Base-by-base conservation (phyloP, 2,329 filamentous ascomycete genomes). In the Ceratocystis smalleyi region DNA sequence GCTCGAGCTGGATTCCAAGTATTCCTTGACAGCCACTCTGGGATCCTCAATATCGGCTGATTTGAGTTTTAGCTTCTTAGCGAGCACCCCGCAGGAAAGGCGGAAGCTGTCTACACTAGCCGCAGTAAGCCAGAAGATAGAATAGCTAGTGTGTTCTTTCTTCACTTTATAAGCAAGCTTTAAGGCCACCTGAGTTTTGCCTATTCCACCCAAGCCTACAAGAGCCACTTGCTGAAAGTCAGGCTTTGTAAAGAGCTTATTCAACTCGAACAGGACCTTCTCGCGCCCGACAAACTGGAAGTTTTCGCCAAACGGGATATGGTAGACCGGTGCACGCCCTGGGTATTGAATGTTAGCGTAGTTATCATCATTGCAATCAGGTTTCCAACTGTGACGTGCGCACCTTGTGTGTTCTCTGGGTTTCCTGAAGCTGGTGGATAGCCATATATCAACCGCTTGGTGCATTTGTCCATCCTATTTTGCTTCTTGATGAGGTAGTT, bases 401-500 rank as follows among this genome's bases (percentile, higher is more conserved):
- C 7, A 7, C 30, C 30, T 32, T 32, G 5, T 32, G 30, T 7
- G 30, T 7, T 32, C 6, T 7, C 30, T 32, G 6, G 19, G 1
- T 3, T 0, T 51, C 4, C 24, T 45, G 43, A 15, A 15, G 43
- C n/a, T 0, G 0, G 6, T 3, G 6, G 30, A 5, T 1, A 19
- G 15, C 15, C n/a, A 5, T 6, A 12, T 24, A 51, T 10, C 10
- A 24, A n/a, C n/a, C 7, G 3, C 47, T n/a, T 19, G 19, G 22
- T 19, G 24, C 24, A 24, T 6, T 3, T 7, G 8, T 8, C 24
- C 7, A 51, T 51, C 0, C 3, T 19, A 3, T 19, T 1, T 51
- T 51, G 1, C n/a, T 51, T 67, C 10, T 69, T 66, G 2, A 10
- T 62, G 5, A 70, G 30, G 61, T 70, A 70, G 49, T 68, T 70